phyloP scores from a whole-genome alignment of 2,329 filamentous ascomycete species.

The Canariomyces notabilis region DNA sequence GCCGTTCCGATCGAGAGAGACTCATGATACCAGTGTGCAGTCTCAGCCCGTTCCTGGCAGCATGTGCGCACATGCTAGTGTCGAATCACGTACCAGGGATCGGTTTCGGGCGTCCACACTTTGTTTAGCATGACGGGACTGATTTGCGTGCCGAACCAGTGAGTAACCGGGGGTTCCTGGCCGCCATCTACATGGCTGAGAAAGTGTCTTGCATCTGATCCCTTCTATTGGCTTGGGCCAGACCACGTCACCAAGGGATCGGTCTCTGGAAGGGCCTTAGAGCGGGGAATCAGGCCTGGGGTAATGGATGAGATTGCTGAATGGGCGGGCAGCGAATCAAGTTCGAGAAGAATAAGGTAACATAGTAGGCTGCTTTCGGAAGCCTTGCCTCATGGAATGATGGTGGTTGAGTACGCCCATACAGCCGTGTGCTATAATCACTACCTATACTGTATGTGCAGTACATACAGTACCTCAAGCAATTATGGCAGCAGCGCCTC shows the following conservation, averaged over 20 bases:
- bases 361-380: no score
- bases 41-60: neutral
- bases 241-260: constrained; percentile 21
- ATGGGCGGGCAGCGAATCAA: no score
- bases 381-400: no score
- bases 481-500: no score
- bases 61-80: neutral
- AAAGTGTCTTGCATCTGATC: constrained; percentile 6
- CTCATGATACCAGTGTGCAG: neutral
- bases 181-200: constrained; percentile 1
- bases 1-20: neutral
- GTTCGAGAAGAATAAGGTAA: no score
- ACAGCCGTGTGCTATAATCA: no score
- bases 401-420: no score
- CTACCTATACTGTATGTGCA: no score
- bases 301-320: no score
- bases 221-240: constrained; percentile 16
- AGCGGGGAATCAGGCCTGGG: no score
- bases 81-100: constrained; percentile 5
- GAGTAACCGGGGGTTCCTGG: constrained; percentile 8
- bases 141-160: constrained; percentile 18
- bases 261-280: no score
- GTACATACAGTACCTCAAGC: no score
- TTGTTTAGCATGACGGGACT: constrained; percentile 1
- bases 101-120: neutral